These are phyloP conservation scores for Mollisia scopiformis DNA, from an alignment of 2,329 filamentous ascomycete genomes.

Conservation along the genomic window DNA sequence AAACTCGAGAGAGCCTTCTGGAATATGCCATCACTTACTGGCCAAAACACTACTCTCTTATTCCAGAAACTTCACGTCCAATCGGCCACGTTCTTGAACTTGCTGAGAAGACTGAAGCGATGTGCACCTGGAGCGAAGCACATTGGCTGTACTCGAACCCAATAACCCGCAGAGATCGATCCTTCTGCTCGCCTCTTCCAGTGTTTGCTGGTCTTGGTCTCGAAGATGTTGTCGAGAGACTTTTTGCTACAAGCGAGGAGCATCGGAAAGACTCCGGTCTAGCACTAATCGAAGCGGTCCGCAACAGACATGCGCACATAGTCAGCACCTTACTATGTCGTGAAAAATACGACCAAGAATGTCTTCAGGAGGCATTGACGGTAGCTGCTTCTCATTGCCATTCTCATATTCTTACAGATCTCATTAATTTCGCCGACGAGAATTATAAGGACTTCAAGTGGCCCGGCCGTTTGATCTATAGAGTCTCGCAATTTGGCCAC, in stretches of 20 bases:
- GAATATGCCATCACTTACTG: slow-evolving; percentile 9
- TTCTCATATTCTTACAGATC: background rate
- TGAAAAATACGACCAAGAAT: background rate
- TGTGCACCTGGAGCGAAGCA: slow-evolving; percentile 1
- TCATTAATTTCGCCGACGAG: background rate
- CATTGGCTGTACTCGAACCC: slow-evolving; percentile 11
- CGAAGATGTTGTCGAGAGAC: background rate
- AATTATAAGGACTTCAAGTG: background rate
- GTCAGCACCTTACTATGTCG: background rate
- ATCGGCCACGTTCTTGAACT: background rate
- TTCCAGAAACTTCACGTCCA: background rate
- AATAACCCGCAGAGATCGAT: slow-evolving; percentile 2
- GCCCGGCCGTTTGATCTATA: background rate
- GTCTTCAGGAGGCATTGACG: background rate
- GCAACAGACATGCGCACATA: background rate
- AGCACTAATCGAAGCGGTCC: slow-evolving; percentile 4
- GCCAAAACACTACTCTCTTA: slow-evolving; percentile 4
- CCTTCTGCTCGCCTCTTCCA: slow-evolving; percentile 6
- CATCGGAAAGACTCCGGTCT: background rate
- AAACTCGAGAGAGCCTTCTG: background rate
- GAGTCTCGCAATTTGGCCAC: slow-evolving; percentile 1
- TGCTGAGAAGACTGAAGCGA: background rate
- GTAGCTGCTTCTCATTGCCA: background rate
- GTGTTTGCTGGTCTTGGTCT: slow-evolving; percentile 12
- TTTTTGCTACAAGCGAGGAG: background rate